Evolutionary conservation across 306 rosid species (phyloP), one percentile per base, ranked within the genome.

Genomic region (Delonix regia): DNA sequence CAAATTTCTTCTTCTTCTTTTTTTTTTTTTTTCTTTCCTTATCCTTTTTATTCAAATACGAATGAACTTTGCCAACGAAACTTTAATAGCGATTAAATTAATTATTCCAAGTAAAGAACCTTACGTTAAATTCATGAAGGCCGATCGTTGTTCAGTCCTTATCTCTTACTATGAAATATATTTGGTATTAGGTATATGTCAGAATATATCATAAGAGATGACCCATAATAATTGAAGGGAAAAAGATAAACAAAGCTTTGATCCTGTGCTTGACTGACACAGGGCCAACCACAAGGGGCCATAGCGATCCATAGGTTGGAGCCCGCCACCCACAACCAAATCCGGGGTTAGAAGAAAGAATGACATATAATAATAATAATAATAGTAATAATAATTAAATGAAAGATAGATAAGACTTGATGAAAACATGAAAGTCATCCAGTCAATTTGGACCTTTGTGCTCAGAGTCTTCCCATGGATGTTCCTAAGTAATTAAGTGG

Each of bases 141-240:
- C 45, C 25, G 25, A 18, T 22, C 4, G 71, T 38, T 21, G 71
- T 21, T 65, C 8, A 19, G 71, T 65, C 71, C 49, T 65, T 65
- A 65, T 65, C 71, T 39, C 49, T 65, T 65, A 4, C 51, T 10
- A 19, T 19, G n/a, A 5, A 25, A 38, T 38, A 38, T 64, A 38
- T 62, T 24, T 41, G 73, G 36, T 2, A 42, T 44, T 67, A 42
- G 73, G 36, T 42, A 14, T 53, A 21, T 38, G 6, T 15, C 27
- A n/a, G 16, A n/a, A 27, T 53, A 21, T 52, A 19, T 5, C 2
- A 24, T 2, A 55, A 25, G n/a, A 59, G 64, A 59, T 59, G 71
- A 38, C 51, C 38, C 55, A 10, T 38, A 66, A 67, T 67, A 42
- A 67, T 67, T 67, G 53, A 39, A 36, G 48, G 12, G 69, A 30